phyloP scores from a whole-genome alignment of 257 asterid species.

The Penstemon barbatus region DNA sequence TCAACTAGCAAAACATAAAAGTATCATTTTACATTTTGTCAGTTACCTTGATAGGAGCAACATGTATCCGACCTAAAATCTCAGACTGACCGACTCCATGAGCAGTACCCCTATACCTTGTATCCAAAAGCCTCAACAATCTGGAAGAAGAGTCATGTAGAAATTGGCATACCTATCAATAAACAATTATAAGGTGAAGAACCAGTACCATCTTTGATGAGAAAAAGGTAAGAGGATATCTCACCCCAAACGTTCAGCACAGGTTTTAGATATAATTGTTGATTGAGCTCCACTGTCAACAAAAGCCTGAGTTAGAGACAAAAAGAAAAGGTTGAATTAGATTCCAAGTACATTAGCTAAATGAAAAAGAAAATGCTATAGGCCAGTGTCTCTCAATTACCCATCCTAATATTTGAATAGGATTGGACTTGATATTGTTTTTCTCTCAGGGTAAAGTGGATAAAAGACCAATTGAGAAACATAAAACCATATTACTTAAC shows the following conservation, averaged over 20 bases:
- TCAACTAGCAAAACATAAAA: constrained; percentile 7
- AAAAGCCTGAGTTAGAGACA: constrained; percentile 69
- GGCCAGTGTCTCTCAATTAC: too few relatives aligned
- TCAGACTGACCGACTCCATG: constrained; percentile 98
- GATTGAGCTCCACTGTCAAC: constrained; percentile 99
- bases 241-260: constrained; percentile 97
- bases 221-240: constrained; percentile 28
- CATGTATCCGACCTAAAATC: constrained; percentile 94
- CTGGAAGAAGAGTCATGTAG: constrained; percentile 41
- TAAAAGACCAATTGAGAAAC: constrained; percentile 17
- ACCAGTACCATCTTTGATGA: background rate
- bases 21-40: constrained; percentile 9
- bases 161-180: constrained; percentile 15
- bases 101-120: constrained; percentile 91
- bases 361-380: background rate
- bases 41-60: constrained; percentile 94
- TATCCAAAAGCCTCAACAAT: constrained; percentile 80
- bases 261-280: constrained; percentile 91
- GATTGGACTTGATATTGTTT: constrained; percentile 11
- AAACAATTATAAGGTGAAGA: constrained; percentile 20
- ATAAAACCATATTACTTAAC: constrained; percentile 21
- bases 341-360: background rate
- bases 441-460: constrained; percentile 16
- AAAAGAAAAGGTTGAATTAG: constrained; percentile 8
- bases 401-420: constrained; percentile 10